Evolutionary conservation across 2,329 filamentous ascomycete genomes (phyloP).

Genomic region (Alternaria consortialis): DNA sequence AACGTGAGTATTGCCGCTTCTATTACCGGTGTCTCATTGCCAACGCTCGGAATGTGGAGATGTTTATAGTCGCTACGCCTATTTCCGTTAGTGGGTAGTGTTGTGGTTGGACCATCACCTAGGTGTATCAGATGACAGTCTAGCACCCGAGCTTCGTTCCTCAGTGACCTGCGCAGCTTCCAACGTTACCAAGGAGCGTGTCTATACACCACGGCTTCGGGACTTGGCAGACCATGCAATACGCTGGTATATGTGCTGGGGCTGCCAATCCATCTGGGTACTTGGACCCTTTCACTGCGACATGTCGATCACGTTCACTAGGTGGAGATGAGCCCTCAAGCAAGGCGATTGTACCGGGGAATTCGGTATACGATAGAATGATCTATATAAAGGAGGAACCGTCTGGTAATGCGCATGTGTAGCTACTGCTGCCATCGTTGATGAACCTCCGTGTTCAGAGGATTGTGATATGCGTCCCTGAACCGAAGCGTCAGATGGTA

Average conservation of each 20-base stretch:
- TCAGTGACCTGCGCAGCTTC: not conserved
- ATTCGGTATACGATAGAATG: not conserved
- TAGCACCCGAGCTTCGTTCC: too few relatives aligned
- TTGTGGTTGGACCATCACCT: not conserved
- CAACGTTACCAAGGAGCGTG: not conserved
- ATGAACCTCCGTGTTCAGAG: not conserved
- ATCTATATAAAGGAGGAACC: not conserved
- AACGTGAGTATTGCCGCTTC: not conserved
- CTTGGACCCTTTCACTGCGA: not conserved
- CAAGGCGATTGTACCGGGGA: not conserved
- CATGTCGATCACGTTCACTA: constrained; percentile 2
- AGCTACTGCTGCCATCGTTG: not conserved
- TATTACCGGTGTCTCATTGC: not conserved
- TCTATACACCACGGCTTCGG: not conserved
- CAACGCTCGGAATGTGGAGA: not conserved
- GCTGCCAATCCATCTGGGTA: not conserved
- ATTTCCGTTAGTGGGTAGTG: not conserved
- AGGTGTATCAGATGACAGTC: too few relatives aligned
- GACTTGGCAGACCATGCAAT: not conserved
- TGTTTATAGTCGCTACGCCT: not conserved
- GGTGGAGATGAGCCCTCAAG: not conserved
- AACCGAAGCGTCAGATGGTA: not conserved
- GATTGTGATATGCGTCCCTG: not conserved
- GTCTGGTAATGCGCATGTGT: not conserved
- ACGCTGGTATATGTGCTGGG: not conserved